Evolutionary conservation across 2,329 filamentous ascomycete genomes (phyloP), one percentile per base, ranked within the genome.

Genomic region (Blastomyces gilchristii): DNA sequence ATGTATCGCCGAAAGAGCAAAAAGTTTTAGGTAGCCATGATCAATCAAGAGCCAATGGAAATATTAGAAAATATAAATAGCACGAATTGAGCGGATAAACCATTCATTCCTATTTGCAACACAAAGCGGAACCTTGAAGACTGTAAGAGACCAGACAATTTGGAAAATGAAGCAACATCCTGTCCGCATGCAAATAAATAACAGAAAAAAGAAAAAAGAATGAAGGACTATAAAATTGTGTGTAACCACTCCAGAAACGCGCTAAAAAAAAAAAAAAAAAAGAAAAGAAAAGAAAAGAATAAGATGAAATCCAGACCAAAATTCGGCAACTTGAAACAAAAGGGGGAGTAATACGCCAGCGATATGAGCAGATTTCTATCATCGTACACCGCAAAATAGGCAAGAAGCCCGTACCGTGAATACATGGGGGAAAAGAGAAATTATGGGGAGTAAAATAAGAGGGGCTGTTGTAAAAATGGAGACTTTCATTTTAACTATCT

Each of bases 401-500:
- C 47, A 50, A 12, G 22, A 16, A 7, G 47, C 47, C 18, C 9
- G 47, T 43, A 12, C 41, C 0, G 41, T 43, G 41, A 43, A 43
- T 7, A 16, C 12, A 34, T 7, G n/a, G n/a, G 9, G 16, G 5
- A n/a, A n/a, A 9, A 11, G 47, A 25, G 2, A 12, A 25, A 4
- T 50, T 1, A 22, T 22, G 47, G 11, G 9, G 14, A 28, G 34
- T 34, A 4, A 22, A 4, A n/a, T n/a, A 22, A 14, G 12, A 39
- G 12, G n/a, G n/a, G 34, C 7, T 25, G 8, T 7, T 6, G 18
- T 22, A 22, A 22, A 16, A 56, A 37, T 56, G 18, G 34, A 34
- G 34, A 34, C 54, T 41, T n/a, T 9, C n/a, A 8, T 9, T 49
- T 22, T 22, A 22, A 53, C 52, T 64, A 67, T 60, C 61, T 65